Conservation (phyloP, 495 filamentous ascomycete genomes). For the Elasticomyces elasticus region DNA sequence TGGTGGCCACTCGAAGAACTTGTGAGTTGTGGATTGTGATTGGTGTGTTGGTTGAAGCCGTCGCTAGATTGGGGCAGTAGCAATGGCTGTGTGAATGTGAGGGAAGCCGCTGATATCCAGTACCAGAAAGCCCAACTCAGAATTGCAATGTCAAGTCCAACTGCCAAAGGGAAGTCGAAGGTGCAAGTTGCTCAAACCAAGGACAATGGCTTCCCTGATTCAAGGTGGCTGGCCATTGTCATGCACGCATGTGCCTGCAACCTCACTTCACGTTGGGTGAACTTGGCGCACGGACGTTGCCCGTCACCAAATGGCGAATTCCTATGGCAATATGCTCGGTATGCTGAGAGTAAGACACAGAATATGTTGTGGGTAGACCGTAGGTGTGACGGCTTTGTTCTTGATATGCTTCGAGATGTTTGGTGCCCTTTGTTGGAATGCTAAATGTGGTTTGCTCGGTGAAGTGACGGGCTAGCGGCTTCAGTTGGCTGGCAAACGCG, state of each 20-base stretch:
- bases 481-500: neutral
- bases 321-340: too few species aligned
- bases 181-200: neutral
- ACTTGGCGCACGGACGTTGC: neutral
- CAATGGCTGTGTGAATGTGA: neutral
- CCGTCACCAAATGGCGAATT: too few species aligned
- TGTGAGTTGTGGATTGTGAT: neutral
- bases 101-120: neutral
- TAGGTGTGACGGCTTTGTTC: neutral
- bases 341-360: neutral
- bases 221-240: neutral
- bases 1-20: too few species aligned
- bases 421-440: neutral
- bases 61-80: neutral
- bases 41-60: neutral
- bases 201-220: neutral
- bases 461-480: neutral
- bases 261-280: neutral
- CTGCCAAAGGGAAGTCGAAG: neutral
- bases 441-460: neutral
- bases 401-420: neutral
- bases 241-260: neutral
- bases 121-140: neutral
- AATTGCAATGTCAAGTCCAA: neutral
- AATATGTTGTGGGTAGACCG: neutral